Base-by-base conservation (phyloP, 106 monocot species). In the Dioscorea dumetorum region DNA sequence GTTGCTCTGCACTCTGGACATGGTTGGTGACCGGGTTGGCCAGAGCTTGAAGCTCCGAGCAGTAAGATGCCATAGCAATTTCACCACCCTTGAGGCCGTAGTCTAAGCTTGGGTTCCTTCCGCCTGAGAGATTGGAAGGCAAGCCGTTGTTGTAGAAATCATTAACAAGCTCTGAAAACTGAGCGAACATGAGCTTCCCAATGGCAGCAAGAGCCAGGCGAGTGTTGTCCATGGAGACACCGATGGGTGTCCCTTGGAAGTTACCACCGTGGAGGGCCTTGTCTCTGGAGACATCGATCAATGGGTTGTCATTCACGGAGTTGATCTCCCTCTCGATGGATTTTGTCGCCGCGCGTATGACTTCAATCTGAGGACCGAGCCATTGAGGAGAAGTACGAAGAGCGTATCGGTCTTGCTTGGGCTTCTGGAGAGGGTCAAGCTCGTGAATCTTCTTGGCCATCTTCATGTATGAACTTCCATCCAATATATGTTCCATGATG, bases 161-260 rank as follows among this genome's bases (percentile, higher is more conserved):
- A 62, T 82, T 82, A 11, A 88, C 88, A 2, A 88, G 84, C 76
- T 88, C 88, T 9, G 88, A 88, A 66, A 88, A 76, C 50, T 88
- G 88, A 12, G 88, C 88, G 56, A 88, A 88, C 76, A 88, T 82
- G 67, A 88, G 82, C 79, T 88, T 88, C 35, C 88, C 88, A 21
- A 88, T 75, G 34, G 83, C 83, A 28, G 83, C 83, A 20, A 83
- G n/a, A 28, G 83, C 83, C 2, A 83, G 64, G 5, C 83, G 61
- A 33, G 76, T 68, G 73, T 84, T 84, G 50, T 84, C 83, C 83
- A 84, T 84, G n/a, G 83, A 84, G 4, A 84, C 83, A 17, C 83
- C 83, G 18, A 84, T 84, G 18, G 83, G 83, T 5, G 83, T 83
- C 22, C 83, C 83, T 57, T 83, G 83, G 75, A 83, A 83, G 64